A percentile compares a stretch with the other conserved stretches of the same genome.
Conservation (phyloP, 164 flowering plant genomes). For the Akebia trifoliata region DNA sequence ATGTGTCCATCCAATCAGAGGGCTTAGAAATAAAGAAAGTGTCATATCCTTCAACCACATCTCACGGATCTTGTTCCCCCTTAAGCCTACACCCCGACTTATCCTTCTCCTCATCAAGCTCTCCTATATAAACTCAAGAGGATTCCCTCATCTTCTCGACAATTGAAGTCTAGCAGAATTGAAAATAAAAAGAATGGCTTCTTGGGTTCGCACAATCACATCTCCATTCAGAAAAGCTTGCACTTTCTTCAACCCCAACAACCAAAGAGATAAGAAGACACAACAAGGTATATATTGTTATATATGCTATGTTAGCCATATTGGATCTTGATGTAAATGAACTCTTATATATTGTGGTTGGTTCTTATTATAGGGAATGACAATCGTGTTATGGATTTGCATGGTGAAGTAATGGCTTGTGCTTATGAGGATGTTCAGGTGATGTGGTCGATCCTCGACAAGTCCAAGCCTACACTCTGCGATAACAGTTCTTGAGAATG, state of each 20-base stretch:
- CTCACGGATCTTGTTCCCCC: constrained; percentile 30
- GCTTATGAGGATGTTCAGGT: constrained; percentile 78
- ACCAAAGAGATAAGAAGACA: constrained; percentile 23
- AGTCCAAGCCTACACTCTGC: constrained; percentile 18
- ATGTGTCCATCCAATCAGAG: constrained; percentile 1
- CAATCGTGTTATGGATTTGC: constrained; percentile 44
- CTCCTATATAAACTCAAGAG: constrained; percentile 2
- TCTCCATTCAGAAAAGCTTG: constrained; percentile 71
- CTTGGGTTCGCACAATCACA: constrained; percentile 66
- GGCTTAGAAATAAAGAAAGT: neutral
- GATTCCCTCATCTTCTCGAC: neutral
- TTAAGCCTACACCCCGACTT: constrained; percentile 8
- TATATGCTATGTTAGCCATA: neutral
- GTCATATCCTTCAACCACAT: constrained; percentile 7
- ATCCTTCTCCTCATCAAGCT: neutral
- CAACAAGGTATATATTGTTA: constrained; percentile 17
- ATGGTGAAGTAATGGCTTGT: constrained; percentile 87
- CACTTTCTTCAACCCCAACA: constrained; percentile 32
- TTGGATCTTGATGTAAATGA: neutral
- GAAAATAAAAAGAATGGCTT: constrained; percentile 18
- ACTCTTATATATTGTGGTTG: too few relatives aligned
- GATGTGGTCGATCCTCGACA: constrained; percentile 82
- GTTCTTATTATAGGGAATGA: constrained; percentile 36
- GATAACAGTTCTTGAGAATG: neutral
- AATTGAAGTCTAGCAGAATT: neutral